Evolutionary conservation across 2,329 filamentous ascomycete species (phyloP), one percentile per base, ranked within the genome.

Genomic region (Colletotrichum tanaceti): DNA sequence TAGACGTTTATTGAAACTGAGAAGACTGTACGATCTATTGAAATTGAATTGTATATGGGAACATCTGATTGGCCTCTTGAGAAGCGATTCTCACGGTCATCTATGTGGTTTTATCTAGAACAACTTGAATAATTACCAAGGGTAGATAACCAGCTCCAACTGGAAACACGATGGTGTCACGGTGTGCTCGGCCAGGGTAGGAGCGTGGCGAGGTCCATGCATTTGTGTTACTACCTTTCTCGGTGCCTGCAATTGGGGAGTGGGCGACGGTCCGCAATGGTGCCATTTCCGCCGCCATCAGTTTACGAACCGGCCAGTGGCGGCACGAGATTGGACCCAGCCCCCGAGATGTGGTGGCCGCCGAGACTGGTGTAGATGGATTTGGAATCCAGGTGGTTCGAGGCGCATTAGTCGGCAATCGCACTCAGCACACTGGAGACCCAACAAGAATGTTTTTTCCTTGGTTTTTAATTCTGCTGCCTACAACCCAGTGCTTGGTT

Each of bases 381-480:
- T 41, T 35, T 54, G 28, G 54, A 50, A 47, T 50, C 43, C 54
- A 14, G 32, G 32, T 46, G 54, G 41, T 47, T 22, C 41, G 61
- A 46, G 49, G 24, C 61, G 54, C 54, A 38, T 38, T 65, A 54
- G 65, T 55, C 35, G 47, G 44, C 49, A 53, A 28, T 59, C 28
- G 47, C 54, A 44, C 24, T 35, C 35, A 43, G 22, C 39, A 43
- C 52, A 43, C 41, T 35, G 20, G 47, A 43, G 46, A 28, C 14
- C 57, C 35, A 18, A 38, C 32, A 46, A 32, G 28, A 32, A 7
- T 9, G 11, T n/a, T 18, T 18, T 55, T 65, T 55, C 49, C 46
- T 64, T 53, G 18, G 24, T 24, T 55, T 68, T 59, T 68, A 39
- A 54, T 68, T 39, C 50, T 54, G 65, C 41, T 68, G 65, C 65